Evolutionary conservation across 306 rosid genomes (phyloP).

Genomic region (Rosa rugosa): DNA sequence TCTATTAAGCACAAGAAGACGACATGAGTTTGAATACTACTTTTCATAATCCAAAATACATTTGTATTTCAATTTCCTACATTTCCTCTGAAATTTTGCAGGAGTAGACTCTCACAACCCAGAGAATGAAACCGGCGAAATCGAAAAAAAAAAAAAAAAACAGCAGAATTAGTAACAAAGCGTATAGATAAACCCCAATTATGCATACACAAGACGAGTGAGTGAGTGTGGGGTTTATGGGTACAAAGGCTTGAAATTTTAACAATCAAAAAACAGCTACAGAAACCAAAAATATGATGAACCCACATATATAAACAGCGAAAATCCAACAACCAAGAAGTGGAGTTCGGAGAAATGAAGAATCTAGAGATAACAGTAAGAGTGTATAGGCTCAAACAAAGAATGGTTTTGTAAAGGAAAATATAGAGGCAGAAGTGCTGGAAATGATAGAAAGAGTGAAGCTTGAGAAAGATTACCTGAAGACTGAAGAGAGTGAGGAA

Average conservation of each 20-base stretch:
- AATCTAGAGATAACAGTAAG: neutral
- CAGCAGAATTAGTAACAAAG: neutral
- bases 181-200: neutral
- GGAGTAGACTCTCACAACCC: neutral
- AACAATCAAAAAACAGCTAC: neutral
- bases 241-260: neutral
- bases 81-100: neutral
- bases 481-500: neutral
- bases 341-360: neutral
- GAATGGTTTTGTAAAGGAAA: neutral
- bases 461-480: neutral
- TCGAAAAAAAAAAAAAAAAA: neutral
- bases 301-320: neutral
- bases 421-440: neutral
- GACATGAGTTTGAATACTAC: neutral
- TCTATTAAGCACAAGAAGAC: neutral
- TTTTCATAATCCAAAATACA: neutral
- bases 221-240: neutral
- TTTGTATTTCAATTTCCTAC: neutral
- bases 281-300: neutral
- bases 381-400: neutral
- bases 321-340: constrained; percentile 8
- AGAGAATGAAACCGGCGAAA: neutral
- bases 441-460: neutral
- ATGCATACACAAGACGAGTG: neutral